Evolutionary conservation across 2,329 filamentous ascomycete genomes (phyloP), one percentile per base, ranked within the genome.

Genomic region (Microdochium paspali): DNA sequence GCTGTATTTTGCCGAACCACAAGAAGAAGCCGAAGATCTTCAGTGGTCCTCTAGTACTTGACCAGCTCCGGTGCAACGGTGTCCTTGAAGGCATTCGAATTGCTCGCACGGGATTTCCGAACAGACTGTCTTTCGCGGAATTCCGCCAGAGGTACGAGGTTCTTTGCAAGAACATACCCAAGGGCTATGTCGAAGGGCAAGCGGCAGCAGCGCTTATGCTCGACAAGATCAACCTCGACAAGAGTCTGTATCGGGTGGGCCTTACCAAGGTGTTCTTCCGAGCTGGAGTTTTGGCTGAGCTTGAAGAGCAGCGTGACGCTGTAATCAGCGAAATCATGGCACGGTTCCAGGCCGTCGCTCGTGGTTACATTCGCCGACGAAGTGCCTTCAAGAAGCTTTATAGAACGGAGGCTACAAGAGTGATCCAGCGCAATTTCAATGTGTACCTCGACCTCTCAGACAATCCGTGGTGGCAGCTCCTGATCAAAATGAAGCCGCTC

Each of bases 21-120:
- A 96, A 95, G 68, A 98, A 98, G 68, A 80, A 84, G 23, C 89
- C 93, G 1, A 98, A 98, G 66, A 86, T 90, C 61, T 89, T 97
- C 65, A 87, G 86, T 60, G 88, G 87, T 3, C 80, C 90, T 2
- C 79, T 98, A n/a, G 94, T 98, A 2, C 76, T 98, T 5, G 93
- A 98, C 59, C 94, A 98, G 64, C 72, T 98, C n/a, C 83, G 93
- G 46, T 98, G 93, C 69, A 98, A 98, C 63, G 93, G 93, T 85
- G 93, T 98, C 2, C 75, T 98, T n/a, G 93, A 98, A 68, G 93
- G 93, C 52, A 98, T 98, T 60, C 82, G 93, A 51, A 98, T 98
- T 65, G 93, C 93, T 23, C 82, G 93, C 43, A 98, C 94, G 4
- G 93, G 93, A 23, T 98, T 98, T 63, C 93, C 93, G 45, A 98